Base-by-base conservation (phyloP, 805 yeast genomes). In the Starmerella tilneyi region DNA sequence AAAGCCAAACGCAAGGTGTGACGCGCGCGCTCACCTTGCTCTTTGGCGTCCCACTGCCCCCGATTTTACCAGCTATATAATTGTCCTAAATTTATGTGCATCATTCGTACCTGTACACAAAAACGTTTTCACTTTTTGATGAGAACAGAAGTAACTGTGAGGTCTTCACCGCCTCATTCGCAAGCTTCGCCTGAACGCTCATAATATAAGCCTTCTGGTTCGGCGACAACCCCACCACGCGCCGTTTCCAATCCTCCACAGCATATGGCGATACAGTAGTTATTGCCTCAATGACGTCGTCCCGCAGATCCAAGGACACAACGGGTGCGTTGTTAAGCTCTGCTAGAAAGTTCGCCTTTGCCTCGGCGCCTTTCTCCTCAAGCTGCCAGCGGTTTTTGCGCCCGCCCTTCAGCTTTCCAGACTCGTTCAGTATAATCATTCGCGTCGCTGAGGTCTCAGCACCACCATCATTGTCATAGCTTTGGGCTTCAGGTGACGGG, bases 281-380 rank as follows among this genome's bases (percentile, higher is more conserved):
- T 31, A 89, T 82, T 73, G 86, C 82, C 41, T 86, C 89, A 49
- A 92, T 61, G 2, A 84, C 82, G 50, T 86, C 96, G 54, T 84
- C 94, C 49, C 80, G 72, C 11, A 78, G 63, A 59, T 89, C 97
- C 27, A 89, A 75, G 0, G 81, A 74, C 38, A 86, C 69, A 0
- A 89, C 74, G 0, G 96, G 89, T 0, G 92, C 79, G 19, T 66
- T 63, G 0, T 79, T 68, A 31, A 89, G 60, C 9, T 68, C 70
- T 41, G 71, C 70, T 32, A 85, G 59, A 38, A 80, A 66, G 3
- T 65, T 59, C 1, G 72, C 70, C 0, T 83, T 71, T 0, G 82
- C 81, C 44, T 73, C 70, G 50, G 74, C 74, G 0, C 94, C 75
- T 44, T 75, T 78, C 50, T 83, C 85, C 48, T 84, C 94, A 81